Conservation (phyloP, 495 filamentous ascomycete species). For the Talaromyces adpressus region DNA sequence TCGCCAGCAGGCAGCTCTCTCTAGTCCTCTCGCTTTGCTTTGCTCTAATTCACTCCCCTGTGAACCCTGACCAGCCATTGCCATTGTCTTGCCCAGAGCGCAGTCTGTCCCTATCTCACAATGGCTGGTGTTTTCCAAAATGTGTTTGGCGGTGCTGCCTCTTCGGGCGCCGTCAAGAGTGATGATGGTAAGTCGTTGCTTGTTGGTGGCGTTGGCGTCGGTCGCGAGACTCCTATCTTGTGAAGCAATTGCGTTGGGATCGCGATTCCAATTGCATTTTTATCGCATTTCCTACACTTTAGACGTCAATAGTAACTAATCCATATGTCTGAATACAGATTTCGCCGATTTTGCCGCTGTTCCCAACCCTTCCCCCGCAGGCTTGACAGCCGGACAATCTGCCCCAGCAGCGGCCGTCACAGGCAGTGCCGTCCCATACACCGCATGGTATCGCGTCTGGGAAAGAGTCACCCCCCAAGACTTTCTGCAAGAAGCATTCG, state of each 20-base stretch:
- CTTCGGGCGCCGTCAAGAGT: constrained; percentile 38
- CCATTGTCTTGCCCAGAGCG: background rate
- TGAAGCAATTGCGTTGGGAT: background rate
- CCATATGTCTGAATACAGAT: constrained; percentile 35
- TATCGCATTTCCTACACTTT: background rate
- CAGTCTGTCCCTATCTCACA: constrained; percentile 16
- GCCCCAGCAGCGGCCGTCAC: constrained; percentile 41
- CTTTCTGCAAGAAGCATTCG: constrained; percentile 80
- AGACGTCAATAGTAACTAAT: no score
- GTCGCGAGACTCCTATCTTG: background rate
- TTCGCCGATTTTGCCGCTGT: constrained; percentile 74
- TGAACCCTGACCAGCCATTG: background rate
- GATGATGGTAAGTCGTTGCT: constrained; percentile 52
- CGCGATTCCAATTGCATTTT: background rate
- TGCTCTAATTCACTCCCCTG: background rate
- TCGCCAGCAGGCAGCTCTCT: background rate
- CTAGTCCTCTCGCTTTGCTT: background rate
- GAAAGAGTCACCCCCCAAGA: constrained; percentile 75
- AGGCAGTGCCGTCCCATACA: constrained; percentile 55
- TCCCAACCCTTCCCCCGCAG: constrained; percentile 52
- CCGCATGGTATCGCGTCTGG: constrained; percentile 95
- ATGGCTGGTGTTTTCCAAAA: constrained; percentile 68
- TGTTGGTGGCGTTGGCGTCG: background rate
- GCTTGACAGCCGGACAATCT: constrained; percentile 23
- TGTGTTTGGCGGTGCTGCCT: constrained; percentile 57